Evolutionary conservation across 768 basidiomycete genomes (phyloP), one percentile per base, ranked within the genome.

Genomic region (Termitomyces bulborhizus): DNA sequence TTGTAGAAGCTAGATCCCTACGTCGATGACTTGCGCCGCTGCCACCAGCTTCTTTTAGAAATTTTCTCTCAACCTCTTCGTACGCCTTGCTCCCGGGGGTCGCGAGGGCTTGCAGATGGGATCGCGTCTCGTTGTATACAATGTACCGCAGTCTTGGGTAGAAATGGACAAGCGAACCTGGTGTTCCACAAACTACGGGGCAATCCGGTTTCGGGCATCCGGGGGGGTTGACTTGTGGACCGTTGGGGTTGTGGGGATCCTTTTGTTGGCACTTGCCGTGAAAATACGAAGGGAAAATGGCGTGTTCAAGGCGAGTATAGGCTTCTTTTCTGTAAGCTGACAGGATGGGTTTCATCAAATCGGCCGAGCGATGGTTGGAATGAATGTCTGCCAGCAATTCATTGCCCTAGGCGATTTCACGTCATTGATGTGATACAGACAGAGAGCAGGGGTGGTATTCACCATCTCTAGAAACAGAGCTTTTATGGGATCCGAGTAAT

Each of bases 201-300:
- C 88, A 91, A 63, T 90, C 82, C 36, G 88, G 86, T 60, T 90
- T 87, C 8, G 88, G 88, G 61, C 89, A 90, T 24, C 89, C 88
- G 1, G 70, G 51, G 15, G 88, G 88, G 40, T 86, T 79, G 54
- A 75, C 69, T 41, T 12, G 26, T 1, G 58, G 61, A n/a, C 53
- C 60, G 21, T 54, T 46, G 11, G 58, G 57, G 16, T 61, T 53
- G 7, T 49, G 18, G 21, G 58, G 55, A 36, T 81, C 80, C 43
- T 79, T 71, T 24, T 73, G 60, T 64, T 79, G 78, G 62, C 88
- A 90, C 68, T 87, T 90, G 54, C 88, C 89, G 59, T 90, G 88
- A 66, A 91, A 91, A 69, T 71, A 80, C n/a, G 69, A 64, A 5
- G 82, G 81, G 59, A 90, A 90, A 56, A 90, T 83, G n/a, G 76